These are phyloP conservation scores for Trypanosoma rangeli DNA, from an alignment of 208 protist species.

Conservation along the genomic window DNA sequence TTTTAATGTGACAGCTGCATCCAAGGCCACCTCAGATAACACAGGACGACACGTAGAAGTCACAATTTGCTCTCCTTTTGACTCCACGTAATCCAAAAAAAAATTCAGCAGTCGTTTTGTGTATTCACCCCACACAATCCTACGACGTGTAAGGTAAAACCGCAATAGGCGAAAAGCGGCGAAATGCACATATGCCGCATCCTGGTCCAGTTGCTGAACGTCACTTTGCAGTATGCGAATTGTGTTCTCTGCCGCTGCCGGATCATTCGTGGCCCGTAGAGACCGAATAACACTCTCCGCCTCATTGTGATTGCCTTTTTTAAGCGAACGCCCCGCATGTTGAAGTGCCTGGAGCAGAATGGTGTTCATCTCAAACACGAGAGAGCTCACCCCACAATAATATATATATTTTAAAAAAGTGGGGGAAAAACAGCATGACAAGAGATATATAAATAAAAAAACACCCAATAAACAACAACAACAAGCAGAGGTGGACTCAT, in stretches of 20 bases:
- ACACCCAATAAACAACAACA: constrained; percentile 20
- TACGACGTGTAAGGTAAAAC: constrained; percentile 49
- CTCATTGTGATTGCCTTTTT: constrained; percentile 53
- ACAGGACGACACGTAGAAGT: constrained; percentile 57
- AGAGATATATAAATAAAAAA: constrained; percentile 20
- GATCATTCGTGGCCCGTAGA: constrained; percentile 38
- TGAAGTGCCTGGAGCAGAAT: constrained; percentile 29
- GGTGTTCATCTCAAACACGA: constrained; percentile 32
- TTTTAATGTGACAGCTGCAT: constrained; percentile 66
- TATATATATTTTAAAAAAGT: too few relatives aligned
- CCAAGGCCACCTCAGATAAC: constrained; percentile 53
- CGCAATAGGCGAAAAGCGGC: constrained; percentile 59
- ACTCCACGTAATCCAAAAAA: constrained; percentile 41
- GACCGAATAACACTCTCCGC: constrained; percentile 44
- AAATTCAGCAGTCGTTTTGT: constrained; percentile 39
- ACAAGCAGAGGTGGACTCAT: background rate
- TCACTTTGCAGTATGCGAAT: constrained; percentile 34
- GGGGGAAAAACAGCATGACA: constrained; percentile 5
- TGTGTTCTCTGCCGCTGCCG: background rate
- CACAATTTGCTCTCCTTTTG: constrained; percentile 26
- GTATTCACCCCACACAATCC: constrained; percentile 12
- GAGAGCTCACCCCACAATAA: too few relatives aligned
- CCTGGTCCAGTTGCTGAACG: constrained; percentile 15
- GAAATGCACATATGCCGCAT: constrained; percentile 59
- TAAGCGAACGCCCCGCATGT: constrained; percentile 49